A percentile compares a stretch with the other conserved stretches of the same genome.
Evolutionary conservation across 257 asterid genomes (phyloP).

Genomic region (Penstemon barbatus): DNA sequence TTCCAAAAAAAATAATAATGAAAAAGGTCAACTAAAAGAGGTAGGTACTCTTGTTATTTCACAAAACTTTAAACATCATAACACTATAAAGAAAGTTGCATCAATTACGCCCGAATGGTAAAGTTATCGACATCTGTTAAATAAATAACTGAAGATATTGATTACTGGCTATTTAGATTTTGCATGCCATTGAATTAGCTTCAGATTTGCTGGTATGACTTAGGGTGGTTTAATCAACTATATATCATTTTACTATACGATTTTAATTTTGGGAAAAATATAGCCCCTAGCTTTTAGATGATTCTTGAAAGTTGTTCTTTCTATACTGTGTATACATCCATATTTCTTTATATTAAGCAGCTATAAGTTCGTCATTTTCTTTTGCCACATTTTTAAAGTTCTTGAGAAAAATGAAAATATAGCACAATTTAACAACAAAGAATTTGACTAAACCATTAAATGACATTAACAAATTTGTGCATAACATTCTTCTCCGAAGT

Average conservation of each 20-base stretch:
- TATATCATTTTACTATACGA: background rate
- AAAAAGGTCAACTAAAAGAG: background rate
- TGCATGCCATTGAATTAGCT: background rate
- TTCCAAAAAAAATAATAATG: too few species aligned
- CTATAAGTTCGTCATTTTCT: constrained; percentile 12
- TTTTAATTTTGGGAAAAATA: background rate
- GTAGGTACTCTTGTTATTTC: background rate
- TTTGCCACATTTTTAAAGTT: background rate
- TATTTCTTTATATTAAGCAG: background rate
- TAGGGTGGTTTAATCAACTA: constrained; percentile 13
- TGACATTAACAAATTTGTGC: constrained; percentile 2
- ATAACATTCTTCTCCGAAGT: constrained; percentile 23
- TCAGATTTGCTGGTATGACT: background rate
- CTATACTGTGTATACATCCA: background rate
- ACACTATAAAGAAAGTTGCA: background rate
- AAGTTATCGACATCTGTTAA: too few species aligned
- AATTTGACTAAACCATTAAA: constrained; percentile 1
- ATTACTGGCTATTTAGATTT: background rate
- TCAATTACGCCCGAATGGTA: background rate
- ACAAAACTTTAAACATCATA: background rate
- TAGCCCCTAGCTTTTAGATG: background rate
- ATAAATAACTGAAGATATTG: background rate
- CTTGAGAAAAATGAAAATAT: background rate
- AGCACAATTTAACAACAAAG: background rate
- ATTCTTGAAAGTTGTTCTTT: background rate